A percentile compares a stretch with the other conserved stretches of the same genome.
Evolutionary conservation across 352 stramenopile genomes (phyloP).

Genomic region (Halophytophthora polymorphica): DNA sequence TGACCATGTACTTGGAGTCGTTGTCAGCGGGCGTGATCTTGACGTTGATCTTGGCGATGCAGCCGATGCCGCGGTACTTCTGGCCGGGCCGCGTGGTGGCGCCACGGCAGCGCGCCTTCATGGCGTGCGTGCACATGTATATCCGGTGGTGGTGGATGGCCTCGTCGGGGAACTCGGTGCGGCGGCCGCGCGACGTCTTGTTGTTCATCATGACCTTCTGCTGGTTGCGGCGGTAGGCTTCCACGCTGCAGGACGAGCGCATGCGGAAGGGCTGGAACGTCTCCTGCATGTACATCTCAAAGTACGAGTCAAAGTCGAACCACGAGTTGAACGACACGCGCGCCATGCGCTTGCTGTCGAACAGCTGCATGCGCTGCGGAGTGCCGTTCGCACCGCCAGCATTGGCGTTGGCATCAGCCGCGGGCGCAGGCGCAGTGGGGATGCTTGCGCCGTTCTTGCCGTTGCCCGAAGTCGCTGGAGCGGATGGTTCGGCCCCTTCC

Average conservation of each 20-base stretch:
- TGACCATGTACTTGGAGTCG: constrained; percentile 83
- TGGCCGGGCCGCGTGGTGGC: constrained; percentile 72
- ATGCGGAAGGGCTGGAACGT: constrained; percentile 87
- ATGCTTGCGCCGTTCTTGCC: neutral
- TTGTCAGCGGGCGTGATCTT: constrained; percentile 85
- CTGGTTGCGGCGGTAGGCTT: constrained; percentile 81
- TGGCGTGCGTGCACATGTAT: constrained; percentile 88
- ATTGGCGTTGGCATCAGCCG: constrained; percentile 14
- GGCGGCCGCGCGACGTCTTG: constrained; percentile 76
- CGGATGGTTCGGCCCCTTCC: too few relatives aligned
- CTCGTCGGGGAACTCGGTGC: constrained; percentile 77
- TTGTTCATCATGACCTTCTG: constrained; percentile 88
- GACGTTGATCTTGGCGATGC: constrained; percentile 86
- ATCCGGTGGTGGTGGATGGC: constrained; percentile 86
- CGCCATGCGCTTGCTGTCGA: constrained; percentile 81
- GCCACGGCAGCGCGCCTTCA: constrained; percentile 79
- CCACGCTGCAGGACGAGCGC: constrained; percentile 80
- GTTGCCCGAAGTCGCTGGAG: too few relatives aligned
- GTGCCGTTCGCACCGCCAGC: constrained; percentile 21
- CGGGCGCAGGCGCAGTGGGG: constrained; percentile 6
- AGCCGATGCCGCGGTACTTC: constrained; percentile 82
- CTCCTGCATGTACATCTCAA: constrained; percentile 87
- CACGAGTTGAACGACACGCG: constrained; percentile 85
- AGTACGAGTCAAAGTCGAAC: constrained; percentile 86
- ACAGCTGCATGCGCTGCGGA: constrained; percentile 50